Evolutionary conservation across 768 basidiomycete genomes (phyloP).

Genomic region (Pholiota molesta): DNA sequence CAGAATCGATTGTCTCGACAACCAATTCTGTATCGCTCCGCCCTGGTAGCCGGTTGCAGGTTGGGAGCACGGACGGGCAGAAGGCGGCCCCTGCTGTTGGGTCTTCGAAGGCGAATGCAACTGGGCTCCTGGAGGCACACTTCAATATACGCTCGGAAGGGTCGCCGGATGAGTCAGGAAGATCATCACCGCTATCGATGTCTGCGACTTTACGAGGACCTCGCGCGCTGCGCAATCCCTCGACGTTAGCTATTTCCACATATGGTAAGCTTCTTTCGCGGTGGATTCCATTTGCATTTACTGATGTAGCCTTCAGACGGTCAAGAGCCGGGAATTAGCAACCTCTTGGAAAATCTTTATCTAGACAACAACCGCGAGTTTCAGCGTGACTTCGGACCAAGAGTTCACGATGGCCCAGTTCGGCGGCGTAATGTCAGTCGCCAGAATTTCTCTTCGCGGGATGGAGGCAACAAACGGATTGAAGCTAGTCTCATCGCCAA

Average conservation of each 20-base stretch:
- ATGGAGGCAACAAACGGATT: constrained; percentile 57
- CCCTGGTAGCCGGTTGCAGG: constrained; percentile 62
- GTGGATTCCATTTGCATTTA: constrained; percentile 3
- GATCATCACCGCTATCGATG: constrained; percentile 75
- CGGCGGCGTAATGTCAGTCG: constrained; percentile 76
- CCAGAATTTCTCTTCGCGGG: constrained; percentile 68
- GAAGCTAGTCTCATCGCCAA: constrained; percentile 87
- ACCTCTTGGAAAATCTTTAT: constrained; percentile 88
- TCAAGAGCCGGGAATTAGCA: constrained; percentile 87
- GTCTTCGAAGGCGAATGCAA: constrained; percentile 80
- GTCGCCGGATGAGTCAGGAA: constrained; percentile 74
- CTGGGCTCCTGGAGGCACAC: constrained; percentile 81
- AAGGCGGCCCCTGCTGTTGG: constrained; percentile 92
- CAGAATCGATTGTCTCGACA: constrained; percentile 79
- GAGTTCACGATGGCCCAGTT: constrained; percentile 78
- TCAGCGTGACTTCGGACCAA: constrained; percentile 90
- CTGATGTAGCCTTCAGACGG: constrained; percentile 57
- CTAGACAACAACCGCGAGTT: constrained; percentile 85
- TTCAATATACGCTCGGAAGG: constrained; percentile 65
- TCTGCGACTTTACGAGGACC: constrained; percentile 55
- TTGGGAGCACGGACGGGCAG: constrained; percentile 73
- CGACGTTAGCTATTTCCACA: constrained; percentile 64
- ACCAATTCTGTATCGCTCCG: constrained; percentile 65
- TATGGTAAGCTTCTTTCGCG: constrained; percentile 54
- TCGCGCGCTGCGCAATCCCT: constrained; percentile 49